Conservation (phyloP, 2,329 filamentous ascomycete genomes). For the Albifimbria verrucaria region DNA sequence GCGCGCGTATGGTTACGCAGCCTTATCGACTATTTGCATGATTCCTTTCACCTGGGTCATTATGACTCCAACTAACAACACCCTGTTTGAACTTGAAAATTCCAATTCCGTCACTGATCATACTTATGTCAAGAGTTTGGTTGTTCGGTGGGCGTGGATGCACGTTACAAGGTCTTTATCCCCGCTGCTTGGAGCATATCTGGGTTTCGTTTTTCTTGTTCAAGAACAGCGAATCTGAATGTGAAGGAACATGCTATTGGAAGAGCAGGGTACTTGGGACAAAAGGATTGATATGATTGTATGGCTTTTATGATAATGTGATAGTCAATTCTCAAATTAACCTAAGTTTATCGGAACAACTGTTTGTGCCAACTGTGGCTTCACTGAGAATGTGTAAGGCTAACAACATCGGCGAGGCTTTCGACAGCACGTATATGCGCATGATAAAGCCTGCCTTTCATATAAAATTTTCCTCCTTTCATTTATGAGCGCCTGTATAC, state of each 20-base stretch:
- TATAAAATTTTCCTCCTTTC: no score
- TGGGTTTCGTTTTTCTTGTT: conserved; percentile 1
- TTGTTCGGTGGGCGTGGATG: conserved; percentile 6
- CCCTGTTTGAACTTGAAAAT: background rate
- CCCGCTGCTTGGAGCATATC: conserved; percentile 1
- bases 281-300: background rate
- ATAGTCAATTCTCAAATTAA: background rate
- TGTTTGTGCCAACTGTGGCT: background rate
- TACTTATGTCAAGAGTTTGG: background rate
- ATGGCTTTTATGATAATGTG: background rate
- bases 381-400: background rate
- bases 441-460: no score
- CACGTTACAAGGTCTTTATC: conserved; percentile 3
- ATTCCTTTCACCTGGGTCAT: conserved; percentile 4
- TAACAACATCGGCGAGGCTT: background rate
- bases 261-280: background rate
- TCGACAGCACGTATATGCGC: no score
- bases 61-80: conserved; percentile 7
- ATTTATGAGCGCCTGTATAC: no score
- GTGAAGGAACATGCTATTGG: background rate
- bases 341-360: background rate
- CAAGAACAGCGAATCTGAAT: background rate
- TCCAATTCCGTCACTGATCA: background rate
- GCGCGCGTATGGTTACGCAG: background rate
- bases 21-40: conserved; percentile 2